phyloP scores from a whole-genome alignment of 139 green algal species.

The Chlorella sp. region DNA sequence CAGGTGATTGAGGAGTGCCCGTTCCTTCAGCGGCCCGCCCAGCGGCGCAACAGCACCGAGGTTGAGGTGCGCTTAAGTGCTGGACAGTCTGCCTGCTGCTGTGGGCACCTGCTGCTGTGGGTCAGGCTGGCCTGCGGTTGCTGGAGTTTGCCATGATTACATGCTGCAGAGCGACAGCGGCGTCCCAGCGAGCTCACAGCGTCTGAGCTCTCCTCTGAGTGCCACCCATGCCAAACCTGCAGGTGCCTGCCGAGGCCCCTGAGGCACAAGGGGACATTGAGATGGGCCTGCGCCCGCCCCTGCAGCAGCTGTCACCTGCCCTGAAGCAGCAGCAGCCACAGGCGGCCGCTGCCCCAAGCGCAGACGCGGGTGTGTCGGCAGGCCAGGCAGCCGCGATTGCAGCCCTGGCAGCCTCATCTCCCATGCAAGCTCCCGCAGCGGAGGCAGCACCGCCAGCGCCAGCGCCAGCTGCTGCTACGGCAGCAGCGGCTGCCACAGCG shows the following conservation, averaged over 20 bases:
- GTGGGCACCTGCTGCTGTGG: too few relatives aligned
- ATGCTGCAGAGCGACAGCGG: too few relatives aligned
- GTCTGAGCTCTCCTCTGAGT: too few relatives aligned
- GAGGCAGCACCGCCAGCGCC: not conserved
- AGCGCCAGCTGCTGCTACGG: not conserved
- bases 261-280: not conserved
- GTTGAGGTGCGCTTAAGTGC: too few relatives aligned
- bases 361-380: not conserved
- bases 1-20: slow-evolving; percentile 27
- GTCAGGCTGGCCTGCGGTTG: too few relatives aligned
- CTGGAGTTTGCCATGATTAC: too few relatives aligned
- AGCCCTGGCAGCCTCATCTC: not conserved
- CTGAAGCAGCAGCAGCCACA: not conserved
- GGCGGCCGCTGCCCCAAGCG: not conserved
- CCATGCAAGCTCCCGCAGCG: not conserved
- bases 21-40: not conserved
- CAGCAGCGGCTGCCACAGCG: not conserved
- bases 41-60: not conserved
- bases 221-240: not conserved
- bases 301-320: not conserved
- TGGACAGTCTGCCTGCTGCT: too few relatives aligned
- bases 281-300: slow-evolving; percentile 7
- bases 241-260: too few relatives aligned
- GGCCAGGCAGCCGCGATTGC: not conserved
- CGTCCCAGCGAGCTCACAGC: too few relatives aligned